Evolutionary conservation across 495 filamentous ascomycete genomes (phyloP).

Genomic region (Neurospora sp.): DNA sequence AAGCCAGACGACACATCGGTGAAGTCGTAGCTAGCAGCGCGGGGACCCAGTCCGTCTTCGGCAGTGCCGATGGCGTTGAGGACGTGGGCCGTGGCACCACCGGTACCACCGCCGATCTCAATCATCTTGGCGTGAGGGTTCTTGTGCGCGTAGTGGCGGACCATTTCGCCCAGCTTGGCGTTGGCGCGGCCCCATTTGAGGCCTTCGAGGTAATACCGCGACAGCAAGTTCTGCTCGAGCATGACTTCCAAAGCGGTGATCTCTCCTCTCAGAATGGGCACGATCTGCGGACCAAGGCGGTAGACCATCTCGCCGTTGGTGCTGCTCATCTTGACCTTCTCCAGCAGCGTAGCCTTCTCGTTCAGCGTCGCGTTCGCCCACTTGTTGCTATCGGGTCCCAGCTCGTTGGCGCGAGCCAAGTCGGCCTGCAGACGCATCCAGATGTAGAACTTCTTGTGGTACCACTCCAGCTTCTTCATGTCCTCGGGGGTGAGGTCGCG

Average conservation of each 20-base stretch:
- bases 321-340: constrained; percentile 10
- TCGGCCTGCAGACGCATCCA: constrained; percentile 22
- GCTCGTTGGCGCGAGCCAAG: constrained; percentile 12
- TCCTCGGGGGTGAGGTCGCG: constrained; percentile 9
- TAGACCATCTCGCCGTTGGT: constrained; percentile 23
- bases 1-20: constrained; percentile 45
- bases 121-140: constrained; percentile 32
- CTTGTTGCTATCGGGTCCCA: constrained; percentile 13
- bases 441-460: constrained; percentile 23
- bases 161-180: constrained; percentile 18
- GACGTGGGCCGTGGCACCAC: constrained; percentile 32
- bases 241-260: constrained; percentile 20
- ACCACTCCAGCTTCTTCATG: constrained; percentile 10
- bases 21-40: constrained; percentile 33
- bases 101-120: constrained; percentile 46
- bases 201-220: constrained; percentile 18
- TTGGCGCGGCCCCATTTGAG: constrained; percentile 22
- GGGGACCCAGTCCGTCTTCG: constrained; percentile 2
- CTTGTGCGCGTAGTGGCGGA: constrained; percentile 28
- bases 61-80: constrained; percentile 23
- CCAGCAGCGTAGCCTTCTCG: constrained; percentile 4
- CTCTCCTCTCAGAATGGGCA: constrained; percentile 11
- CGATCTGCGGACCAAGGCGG: constrained; percentile 16
- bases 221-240: constrained; percentile 19
- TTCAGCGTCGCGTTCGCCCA: constrained; percentile 6